Percentiles rank a stretch among this genome's conserved stretches.
phyloP scores from a whole-genome alignment of 1,284 basidiomycete genomes.

The Ustilago tritici region DNA sequence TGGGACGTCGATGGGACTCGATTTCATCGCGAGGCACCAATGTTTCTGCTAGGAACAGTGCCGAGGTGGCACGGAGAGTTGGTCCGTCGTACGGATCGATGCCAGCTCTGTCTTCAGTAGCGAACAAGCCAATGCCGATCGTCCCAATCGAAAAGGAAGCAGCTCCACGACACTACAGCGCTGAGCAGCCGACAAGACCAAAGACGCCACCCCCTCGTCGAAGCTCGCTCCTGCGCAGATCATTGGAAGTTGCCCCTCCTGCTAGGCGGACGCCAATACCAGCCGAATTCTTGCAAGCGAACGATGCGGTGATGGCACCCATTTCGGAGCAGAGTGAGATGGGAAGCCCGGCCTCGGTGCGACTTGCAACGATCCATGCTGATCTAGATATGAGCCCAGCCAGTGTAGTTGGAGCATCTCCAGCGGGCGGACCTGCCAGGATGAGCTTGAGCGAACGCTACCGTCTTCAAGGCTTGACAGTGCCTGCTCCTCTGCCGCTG shows the following conservation, averaged over 20 bases:
- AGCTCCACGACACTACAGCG: background rate
- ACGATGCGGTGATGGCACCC: constrained; percentile 34
- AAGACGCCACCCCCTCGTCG: constrained; percentile 39
- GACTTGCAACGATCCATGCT: constrained; percentile 4
- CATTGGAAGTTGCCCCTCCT: constrained; percentile 12
- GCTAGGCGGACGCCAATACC: constrained; percentile 19
- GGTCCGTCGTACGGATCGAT: constrained; percentile 8
- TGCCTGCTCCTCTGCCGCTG: constrained; percentile 35
- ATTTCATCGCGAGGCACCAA: constrained; percentile 47
- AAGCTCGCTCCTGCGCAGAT: constrained; percentile 36
- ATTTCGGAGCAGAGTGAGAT: constrained; percentile 48
- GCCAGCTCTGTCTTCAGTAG: constrained; percentile 7
- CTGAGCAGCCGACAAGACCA: background rate
- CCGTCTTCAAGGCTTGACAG: constrained; percentile 31
- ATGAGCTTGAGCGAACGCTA: constrained; percentile 53
- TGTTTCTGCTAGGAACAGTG: constrained; percentile 32
- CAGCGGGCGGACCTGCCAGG: constrained; percentile 11
- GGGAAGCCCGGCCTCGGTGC: constrained; percentile 33
- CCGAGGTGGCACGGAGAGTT: constrained; percentile 18
- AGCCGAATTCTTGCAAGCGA: constrained; percentile 24
- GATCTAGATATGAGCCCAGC: constrained; percentile 39
- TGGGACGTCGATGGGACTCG: constrained; percentile 46
- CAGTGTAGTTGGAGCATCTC: constrained; percentile 14
- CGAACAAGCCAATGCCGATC: constrained; percentile 16
- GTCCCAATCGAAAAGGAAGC: constrained; percentile 6